phyloP scores from a whole-genome alignment of 768 basidiomycete genomes.

The Collybiopsis confluens region DNA sequence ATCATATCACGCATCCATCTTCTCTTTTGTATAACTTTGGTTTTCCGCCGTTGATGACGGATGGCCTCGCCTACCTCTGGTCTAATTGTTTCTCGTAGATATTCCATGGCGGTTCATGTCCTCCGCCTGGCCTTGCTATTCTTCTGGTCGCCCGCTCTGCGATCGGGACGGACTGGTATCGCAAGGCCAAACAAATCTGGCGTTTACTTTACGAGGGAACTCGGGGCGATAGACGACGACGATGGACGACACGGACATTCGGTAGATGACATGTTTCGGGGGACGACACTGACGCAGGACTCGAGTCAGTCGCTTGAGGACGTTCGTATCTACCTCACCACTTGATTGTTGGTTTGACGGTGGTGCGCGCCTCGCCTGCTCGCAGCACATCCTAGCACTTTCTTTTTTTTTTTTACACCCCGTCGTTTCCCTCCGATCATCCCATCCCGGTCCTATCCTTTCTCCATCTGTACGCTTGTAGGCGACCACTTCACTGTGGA shows the following conservation, averaged over 20 bases:
- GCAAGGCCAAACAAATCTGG: neutral
- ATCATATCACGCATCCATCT: conserved; percentile 43
- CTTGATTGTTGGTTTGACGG: conserved; percentile 33
- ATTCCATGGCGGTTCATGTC: neutral
- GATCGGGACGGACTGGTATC: conserved; percentile 5
- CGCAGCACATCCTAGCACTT: conserved; percentile 54
- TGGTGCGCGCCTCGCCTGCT: conserved; percentile 48
- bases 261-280: conserved; percentile 44
- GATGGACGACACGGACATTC: conserved; percentile 46
- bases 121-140: neutral
- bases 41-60: conserved; percentile 29
- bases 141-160: conserved; percentile 2
- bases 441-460: conserved; percentile 45
- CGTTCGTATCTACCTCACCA: conserved; percentile 40
- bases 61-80: neutral
- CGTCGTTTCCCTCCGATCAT: conserved; percentile 34
- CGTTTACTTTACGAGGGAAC: neutral
- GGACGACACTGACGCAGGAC: conserved; percentile 74
- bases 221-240: conserved; percentile 29
- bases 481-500: conserved; percentile 81
- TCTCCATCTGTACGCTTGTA: conserved; percentile 54
- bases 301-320: conserved; percentile 50
- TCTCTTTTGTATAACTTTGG: conserved; percentile 23
- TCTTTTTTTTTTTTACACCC: conserved; percentile 30
- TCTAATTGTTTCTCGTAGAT: neutral